phyloP scores from a whole-genome alignment of 306 rosid species.

The Rosa rugosa region DNA sequence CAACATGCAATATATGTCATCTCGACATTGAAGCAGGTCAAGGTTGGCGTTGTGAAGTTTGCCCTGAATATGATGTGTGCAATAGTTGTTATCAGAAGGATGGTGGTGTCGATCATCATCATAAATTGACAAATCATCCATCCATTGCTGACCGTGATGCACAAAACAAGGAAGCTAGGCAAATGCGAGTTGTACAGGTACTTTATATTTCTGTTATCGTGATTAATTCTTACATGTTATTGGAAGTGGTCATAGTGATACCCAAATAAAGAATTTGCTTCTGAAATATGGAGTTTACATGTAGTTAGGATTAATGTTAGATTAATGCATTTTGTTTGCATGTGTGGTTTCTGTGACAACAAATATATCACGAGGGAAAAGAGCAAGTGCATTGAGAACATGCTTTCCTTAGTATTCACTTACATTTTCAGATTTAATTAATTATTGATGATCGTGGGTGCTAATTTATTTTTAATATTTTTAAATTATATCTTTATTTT shows the following conservation, averaged over 20 bases:
- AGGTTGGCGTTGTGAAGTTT: slow-evolving; percentile 98
- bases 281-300: neutral
- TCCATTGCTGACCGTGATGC: slow-evolving; percentile 92
- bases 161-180: slow-evolving; percentile 96
- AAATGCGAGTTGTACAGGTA: slow-evolving; percentile 81
- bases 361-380: neutral
- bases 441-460: neutral
- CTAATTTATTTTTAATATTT: neutral
- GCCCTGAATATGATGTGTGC: slow-evolving; percentile 94
- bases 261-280: neutral
- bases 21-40: slow-evolving; percentile 95
- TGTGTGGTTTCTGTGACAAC: neutral
- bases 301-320: neutral
- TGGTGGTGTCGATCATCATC: slow-evolving; percentile 83
- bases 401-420: neutral
- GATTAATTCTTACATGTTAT: neutral
- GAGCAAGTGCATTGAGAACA: neutral
- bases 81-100: slow-evolving; percentile 91
- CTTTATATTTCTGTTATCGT: slow-evolving; percentile 14
- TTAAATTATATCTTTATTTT: neutral
- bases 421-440: neutral
- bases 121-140: slow-evolving; percentile 94
- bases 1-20: slow-evolving; percentile 70
- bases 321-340: neutral
- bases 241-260: neutral